Percentiles rank a stretch among this genome's conserved stretches.
These are phyloP conservation scores for Simplicillium sp. DNA, from an alignment of 2,329 filamentous ascomycete species.

Conservation along the genomic window DNA sequence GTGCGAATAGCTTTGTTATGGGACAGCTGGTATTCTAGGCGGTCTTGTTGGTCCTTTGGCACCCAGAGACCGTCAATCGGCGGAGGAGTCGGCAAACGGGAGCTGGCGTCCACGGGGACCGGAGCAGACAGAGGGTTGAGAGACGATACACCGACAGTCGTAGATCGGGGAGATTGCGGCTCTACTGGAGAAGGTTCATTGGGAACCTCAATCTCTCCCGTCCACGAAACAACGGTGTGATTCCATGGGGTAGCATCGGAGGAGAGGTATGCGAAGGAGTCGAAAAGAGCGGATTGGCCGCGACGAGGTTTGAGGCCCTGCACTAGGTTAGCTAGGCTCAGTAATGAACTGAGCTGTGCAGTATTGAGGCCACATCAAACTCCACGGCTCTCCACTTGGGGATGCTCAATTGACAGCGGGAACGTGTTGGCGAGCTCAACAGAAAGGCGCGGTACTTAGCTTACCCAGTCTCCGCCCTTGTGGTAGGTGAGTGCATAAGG, in stretches of 20 bases:
- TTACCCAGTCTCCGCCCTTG: constrained; percentile 52
- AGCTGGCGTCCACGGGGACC: constrained; percentile 58
- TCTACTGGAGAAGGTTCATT: constrained; percentile 35
- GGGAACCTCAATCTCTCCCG: constrained; percentile 66
- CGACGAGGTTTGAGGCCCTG: constrained; percentile 69
- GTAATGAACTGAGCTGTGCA: neutral
- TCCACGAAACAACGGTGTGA: constrained; percentile 90
- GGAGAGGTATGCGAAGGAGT: constrained; percentile 80
- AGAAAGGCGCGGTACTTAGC: constrained; percentile 25
- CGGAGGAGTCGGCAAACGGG: constrained; percentile 46
- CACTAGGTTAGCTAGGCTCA: neutral
- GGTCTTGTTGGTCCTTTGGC: constrained; percentile 56
- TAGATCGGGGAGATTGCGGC: constrained; percentile 32
- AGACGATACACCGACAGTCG: constrained; percentile 41
- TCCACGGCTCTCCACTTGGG: too few relatives aligned
- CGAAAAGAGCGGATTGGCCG: constrained; percentile 85
- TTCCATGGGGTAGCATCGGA: constrained; percentile 81
- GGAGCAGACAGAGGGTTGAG: constrained; percentile 72
- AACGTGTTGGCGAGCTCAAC: too few relatives aligned
- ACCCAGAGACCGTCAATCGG: constrained; percentile 62
- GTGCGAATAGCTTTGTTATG: constrained; percentile 69
- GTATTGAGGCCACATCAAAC: neutral
- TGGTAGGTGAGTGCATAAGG: constrained; percentile 50
- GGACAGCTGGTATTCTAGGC: constrained; percentile 65
- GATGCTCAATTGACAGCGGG: too few relatives aligned